These are phyloP conservation scores for Panicum virgatum DNA, from an alignment of 202 grass and related monocot genomes.

Conservation along the genomic window DNA sequence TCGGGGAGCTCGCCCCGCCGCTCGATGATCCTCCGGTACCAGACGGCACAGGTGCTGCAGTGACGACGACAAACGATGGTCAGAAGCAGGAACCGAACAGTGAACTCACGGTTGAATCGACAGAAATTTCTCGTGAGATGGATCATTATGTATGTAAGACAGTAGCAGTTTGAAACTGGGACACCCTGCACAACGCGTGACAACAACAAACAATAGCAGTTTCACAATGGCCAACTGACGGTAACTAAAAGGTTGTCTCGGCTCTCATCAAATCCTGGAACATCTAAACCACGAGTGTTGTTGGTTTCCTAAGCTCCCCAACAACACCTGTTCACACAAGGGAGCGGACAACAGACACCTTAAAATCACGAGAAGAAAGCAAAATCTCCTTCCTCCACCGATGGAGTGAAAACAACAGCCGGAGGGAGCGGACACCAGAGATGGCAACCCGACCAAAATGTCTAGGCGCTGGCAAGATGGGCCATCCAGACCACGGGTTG, in stretches of 20 bases:
- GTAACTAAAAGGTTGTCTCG: no score
- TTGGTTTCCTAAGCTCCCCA: not conserved
- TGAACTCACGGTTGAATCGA: no score
- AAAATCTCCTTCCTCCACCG: not conserved
- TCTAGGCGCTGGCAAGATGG: not conserved
- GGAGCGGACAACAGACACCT: no score
- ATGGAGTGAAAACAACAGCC: not conserved
- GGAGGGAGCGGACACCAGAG: not conserved
- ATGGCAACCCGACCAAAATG: not conserved
- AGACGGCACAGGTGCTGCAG: constrained; percentile 15
- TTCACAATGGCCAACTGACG: not conserved
- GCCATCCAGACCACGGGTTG: not conserved
- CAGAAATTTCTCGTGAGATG: no score
- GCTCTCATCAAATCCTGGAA: no score
- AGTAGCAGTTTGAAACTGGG: not conserved
- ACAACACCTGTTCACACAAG: not conserved
- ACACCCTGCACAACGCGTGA: not conserved
- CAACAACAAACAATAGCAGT: not conserved
- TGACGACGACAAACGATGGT: not conserved
- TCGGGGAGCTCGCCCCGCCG: not conserved
- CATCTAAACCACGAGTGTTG: not conserved
- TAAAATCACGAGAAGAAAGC: not conserved
- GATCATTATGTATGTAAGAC: no score
- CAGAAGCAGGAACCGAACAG: not conserved
- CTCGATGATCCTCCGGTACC: not conserved